Base-by-base conservation (phyloP, 2,329 filamentous ascomycete genomes). In the Trichophyton simii region DNA sequence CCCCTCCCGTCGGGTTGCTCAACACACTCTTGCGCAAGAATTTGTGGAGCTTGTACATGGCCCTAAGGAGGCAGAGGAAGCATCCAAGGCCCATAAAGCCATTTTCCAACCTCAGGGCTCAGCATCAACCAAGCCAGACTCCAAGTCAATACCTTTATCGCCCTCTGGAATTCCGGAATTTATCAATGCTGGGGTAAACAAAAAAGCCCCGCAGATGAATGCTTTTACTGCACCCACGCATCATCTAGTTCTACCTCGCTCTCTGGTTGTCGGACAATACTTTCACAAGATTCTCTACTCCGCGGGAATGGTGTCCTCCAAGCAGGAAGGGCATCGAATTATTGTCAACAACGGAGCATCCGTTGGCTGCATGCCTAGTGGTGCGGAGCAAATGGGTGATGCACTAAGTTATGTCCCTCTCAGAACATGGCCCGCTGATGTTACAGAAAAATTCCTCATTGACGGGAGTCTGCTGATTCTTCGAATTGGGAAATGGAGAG, bases 11-110 rank as follows among this genome's bases (percentile, higher is more conserved):
- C 84, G 94, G 34, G 72, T 84, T 61, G 91, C 92, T 2, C 92
- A 99, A 68, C 91, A 96, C 70, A 77, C 81, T 0, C 82, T 99
- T 1, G 94, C 94, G 0, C 83, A 79, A 58, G 91, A 99, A 70
- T 87, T 97, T 22, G 78, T 95, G 0, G 82, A 86, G 58, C 80
- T 99, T 1, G 82, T 91, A 0, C 91, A 97, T 70, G 89, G 91
- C 13, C 71, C 77, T 0, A 68, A 80, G 6, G 81, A 82, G 64
- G 90, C 91, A 0, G 71, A 82, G 13, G 77, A 81, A 22, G 85
- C 89, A 5, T 83, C 85, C 63, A 66, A 69, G 15, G 77, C 83
- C 64, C 83, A 86, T 65, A 76, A 77, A 52, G 74, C 78, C 62
- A 69, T 83, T 4, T 74, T 79, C 67, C 69, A 69, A 20, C 66